Evolutionary conservation across 75 land plant species (phyloP), one percentile per base, ranked within the genome.

Genomic region (Pinus tabuliformis): DNA sequence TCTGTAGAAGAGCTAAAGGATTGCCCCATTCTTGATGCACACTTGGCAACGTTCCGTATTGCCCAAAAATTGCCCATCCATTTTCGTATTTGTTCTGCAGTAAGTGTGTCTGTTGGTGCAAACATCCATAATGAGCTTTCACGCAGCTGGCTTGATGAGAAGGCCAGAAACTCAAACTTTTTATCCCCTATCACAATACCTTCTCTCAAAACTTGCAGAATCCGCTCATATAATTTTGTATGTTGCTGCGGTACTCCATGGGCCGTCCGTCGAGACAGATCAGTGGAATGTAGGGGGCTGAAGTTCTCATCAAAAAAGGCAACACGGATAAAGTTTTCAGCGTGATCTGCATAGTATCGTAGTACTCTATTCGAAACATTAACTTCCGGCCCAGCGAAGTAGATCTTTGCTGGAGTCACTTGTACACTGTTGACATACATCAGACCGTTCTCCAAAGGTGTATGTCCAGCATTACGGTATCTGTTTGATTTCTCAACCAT

Each of bases 21-120:
- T 74, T 97, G 99, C 18, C 99, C 99, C 76, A 97, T 84, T 76
- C 99, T 84, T 2, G 95, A 93, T 73, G 98, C 93, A 84, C 94
- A 97, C 78, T 97, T 97, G 21, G 99, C 98, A 59, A 94, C 92
- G 80, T 94, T 97, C 72, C 84, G 83, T 22, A 97, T 92, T 5
- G 63, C 20, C n/a, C 76, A 37, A 75, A 97, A 97, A 68, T 88
- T 78, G n/a, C 99, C 99, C 99, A 94, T 97, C 95, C 93, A 87
- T 17, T 39, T 65, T 76, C 99, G 77, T 62, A 97, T 97, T 54
- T 71, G 70, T 20, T 77, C 82, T 13, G 93, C 98, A 56, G 89
- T 87, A 70, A 84, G 61, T 61, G 65, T 81, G 28, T 18, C 74
- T 18, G 65, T 78, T 13, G 90, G 79, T 37, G 99, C 95, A 86